Percentiles rank a stretch among this genome's conserved stretches.
Conservation (phyloP, 495 filamentous ascomycete genomes). For the Neurospora sp. region DNA sequence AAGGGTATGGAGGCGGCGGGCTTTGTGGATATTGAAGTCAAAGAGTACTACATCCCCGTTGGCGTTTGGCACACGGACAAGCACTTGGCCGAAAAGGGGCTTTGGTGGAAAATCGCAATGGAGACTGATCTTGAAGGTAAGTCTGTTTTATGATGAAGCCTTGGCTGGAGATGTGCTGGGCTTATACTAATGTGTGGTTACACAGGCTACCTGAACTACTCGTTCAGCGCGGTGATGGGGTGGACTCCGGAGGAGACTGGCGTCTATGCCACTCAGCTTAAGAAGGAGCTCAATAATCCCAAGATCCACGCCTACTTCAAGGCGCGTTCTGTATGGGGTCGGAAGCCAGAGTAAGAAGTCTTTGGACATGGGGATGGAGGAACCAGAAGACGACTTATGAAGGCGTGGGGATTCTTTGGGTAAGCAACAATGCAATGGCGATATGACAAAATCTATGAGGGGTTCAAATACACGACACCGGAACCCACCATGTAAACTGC, state of each 20-base stretch:
- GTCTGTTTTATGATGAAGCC: not conserved
- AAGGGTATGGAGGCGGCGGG: conserved; percentile 31
- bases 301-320: conserved; percentile 19
- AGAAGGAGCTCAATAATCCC: conserved; percentile 20
- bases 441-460: not conserved
- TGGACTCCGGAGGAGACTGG: conserved; percentile 23
- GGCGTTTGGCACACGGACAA: conserved; percentile 17
- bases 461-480: not conserved
- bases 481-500: not conserved
- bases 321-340: conserved; percentile 21
- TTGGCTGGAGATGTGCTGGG: not conserved
- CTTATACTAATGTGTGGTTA: not conserved
- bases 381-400: not conserved
- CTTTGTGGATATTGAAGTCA: conserved; percentile 32
- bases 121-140: conserved; percentile 28
- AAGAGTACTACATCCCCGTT: conserved; percentile 10
- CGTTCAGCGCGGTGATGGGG: conserved; percentile 13
- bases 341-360: conserved; percentile 16
- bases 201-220: not conserved
- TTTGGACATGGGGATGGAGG: not conserved
- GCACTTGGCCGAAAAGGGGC: conserved; percentile 40
- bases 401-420: not conserved
- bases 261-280: conserved; percentile 25
- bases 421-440: not conserved
- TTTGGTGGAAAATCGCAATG: conserved; percentile 17